A percentile compares a stretch with the other conserved stretches of the same genome.
These are phyloP conservation scores for Chalara sp. DNA, from an alignment of 2,329 filamentous ascomycete species.

Conservation along the genomic window DNA sequence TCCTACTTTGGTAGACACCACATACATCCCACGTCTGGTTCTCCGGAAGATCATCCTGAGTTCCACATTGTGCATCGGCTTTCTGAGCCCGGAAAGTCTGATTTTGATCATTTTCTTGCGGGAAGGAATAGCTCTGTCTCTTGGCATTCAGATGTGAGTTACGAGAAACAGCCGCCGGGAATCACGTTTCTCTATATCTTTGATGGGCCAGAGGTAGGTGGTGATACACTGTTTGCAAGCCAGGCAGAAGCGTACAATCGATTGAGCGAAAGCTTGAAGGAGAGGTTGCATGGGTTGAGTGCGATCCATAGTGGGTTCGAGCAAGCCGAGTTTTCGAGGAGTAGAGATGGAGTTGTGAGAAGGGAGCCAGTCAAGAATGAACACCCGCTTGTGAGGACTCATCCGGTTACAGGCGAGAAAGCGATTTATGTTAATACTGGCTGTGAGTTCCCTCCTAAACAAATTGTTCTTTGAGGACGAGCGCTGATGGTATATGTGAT, in stretches of 20 bases:
- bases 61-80: conserved; percentile 74
- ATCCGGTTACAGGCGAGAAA: conserved; percentile 79
- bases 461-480: too few relatives aligned
- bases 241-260: conserved; percentile 75
- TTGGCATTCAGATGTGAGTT: conserved; percentile 34
- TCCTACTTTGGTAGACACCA: conserved; percentile 76
- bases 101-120: conserved; percentile 51
- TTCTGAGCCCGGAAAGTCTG: conserved; percentile 64
- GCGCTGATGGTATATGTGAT: too few relatives aligned
- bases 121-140: conserved; percentile 73
- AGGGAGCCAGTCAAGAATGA: conserved; percentile 68
- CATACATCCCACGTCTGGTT: conserved; percentile 73
- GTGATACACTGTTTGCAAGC: conserved; percentile 79
- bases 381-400: conserved; percentile 77
- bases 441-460: conserved; percentile 46
- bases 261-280: conserved; percentile 70
- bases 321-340: conserved; percentile 63
- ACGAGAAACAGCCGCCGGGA: conserved; percentile 81
- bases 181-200: conserved; percentile 86
- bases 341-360: conserved; percentile 62
- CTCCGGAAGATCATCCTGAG: conserved; percentile 66
- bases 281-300: conserved; percentile 72
- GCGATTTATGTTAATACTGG: conserved; percentile 77
- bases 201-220: conserved; percentile 71
- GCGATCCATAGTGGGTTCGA: conserved; percentile 79